Conservation (phyloP, 129 eudicot species). For the Gnaphalium uliginosum region DNA sequence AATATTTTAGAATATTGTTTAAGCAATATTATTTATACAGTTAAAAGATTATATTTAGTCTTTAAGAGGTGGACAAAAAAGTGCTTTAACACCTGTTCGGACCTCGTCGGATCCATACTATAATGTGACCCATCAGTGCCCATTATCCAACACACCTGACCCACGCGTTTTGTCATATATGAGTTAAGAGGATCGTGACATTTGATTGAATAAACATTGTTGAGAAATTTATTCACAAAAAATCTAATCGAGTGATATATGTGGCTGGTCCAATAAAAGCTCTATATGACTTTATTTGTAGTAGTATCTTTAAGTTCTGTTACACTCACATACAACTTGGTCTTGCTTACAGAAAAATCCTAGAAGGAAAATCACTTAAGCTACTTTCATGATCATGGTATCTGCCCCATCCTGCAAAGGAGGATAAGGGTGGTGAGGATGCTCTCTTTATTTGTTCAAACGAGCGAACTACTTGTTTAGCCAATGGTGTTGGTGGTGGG, state of each 20-base stretch:
- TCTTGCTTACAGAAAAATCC: slow-evolving; percentile 37
- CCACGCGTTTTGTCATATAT: not conserved
- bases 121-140: not conserved
- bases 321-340: slow-evolving; percentile 16
- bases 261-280: not conserved
- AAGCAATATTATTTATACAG: no score
- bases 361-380: slow-evolving; percentile 43
- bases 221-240: not conserved
- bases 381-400: slow-evolving; percentile 69
- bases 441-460: slow-evolving; percentile 78
- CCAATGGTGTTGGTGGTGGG: slow-evolving; percentile 95
- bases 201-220: not conserved
- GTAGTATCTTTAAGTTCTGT: not conserved
- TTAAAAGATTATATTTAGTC: no score
- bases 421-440: slow-evolving; percentile 86
- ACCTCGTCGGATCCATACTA: not conserved
- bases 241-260: not conserved
- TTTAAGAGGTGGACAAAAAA: no score
- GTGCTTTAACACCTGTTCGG: no score
- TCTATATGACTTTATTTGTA: not conserved
- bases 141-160: not conserved
- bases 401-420: slow-evolving; percentile 83
- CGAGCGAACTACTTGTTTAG: slow-evolving; percentile 70
- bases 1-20: no score
- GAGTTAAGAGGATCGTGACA: not conserved